Conservation (phyloP, 1,139 yeast species). For the Geotrichum carabidarum region DNA sequence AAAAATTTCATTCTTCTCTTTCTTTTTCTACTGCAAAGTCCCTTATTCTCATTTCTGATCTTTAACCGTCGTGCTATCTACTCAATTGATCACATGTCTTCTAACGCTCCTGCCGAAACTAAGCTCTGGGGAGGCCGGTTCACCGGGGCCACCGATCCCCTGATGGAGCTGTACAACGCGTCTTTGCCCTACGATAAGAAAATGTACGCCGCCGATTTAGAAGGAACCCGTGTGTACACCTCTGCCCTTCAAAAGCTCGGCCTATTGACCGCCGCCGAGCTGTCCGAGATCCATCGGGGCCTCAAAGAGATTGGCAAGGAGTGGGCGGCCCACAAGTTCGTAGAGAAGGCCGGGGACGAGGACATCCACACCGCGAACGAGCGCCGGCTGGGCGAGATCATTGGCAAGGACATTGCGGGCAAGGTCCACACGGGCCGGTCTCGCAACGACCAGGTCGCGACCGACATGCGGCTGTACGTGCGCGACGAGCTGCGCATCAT, state of each 20-base stretch:
- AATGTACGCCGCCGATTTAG: constrained; percentile 90
- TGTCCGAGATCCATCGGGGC: constrained; percentile 75
- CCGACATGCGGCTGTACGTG: constrained; percentile 93
- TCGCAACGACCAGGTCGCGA: constrained; percentile 97
- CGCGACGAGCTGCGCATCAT: constrained; percentile 67
- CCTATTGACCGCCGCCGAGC: constrained; percentile 64
- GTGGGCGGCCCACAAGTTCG: constrained; percentile 72
- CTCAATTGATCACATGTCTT: constrained; percentile 6
- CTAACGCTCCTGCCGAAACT: constrained; percentile 34
- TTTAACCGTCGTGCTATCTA: not conserved
- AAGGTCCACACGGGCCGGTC: constrained; percentile 98
- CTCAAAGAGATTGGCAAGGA: constrained; percentile 64
- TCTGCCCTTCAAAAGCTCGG: constrained; percentile 77
- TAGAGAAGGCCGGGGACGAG: constrained; percentile 88
- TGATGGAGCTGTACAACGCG: constrained; percentile 95
- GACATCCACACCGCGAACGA: constrained; percentile 98
- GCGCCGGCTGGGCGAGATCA: constrained; percentile 91
- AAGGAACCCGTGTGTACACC: constrained; percentile 91
- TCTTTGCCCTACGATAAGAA: constrained; percentile 91
- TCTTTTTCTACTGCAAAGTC: not conserved
- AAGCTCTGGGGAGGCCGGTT: constrained; percentile 99
- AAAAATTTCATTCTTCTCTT: not conserved
- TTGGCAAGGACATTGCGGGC: constrained; percentile 90
- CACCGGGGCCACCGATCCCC: constrained; percentile 91
- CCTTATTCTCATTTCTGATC: not conserved